Conservation (phyloP, 805 yeast species). For the Starmerella sp. region DNA sequence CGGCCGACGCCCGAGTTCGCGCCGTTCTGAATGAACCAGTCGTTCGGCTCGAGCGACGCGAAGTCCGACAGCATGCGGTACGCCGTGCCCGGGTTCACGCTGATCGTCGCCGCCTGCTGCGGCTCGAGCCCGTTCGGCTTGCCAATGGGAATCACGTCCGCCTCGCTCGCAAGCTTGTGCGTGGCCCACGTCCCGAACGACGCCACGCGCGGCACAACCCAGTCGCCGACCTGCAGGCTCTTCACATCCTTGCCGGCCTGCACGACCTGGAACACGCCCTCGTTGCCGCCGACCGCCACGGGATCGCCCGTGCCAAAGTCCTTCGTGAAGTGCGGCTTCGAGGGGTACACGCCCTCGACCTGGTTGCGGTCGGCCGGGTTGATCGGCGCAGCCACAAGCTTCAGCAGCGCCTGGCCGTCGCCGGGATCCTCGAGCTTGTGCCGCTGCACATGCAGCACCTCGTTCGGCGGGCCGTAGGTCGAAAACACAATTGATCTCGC, state of each 20-base stretch:
- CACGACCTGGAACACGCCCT: constrained; percentile 81
- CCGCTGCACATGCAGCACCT: constrained; percentile 31
- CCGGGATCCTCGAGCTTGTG: constrained; percentile 27
- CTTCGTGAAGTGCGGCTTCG: constrained; percentile 49
- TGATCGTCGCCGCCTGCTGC: constrained; percentile 63
- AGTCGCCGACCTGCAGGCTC: constrained; percentile 56
- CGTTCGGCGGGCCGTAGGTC: constrained; percentile 46
- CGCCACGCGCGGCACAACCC: constrained; percentile 69
- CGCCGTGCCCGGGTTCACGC: constrained; percentile 90
- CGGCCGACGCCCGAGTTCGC: constrained; percentile 94
- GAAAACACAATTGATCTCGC: constrained; percentile 47
- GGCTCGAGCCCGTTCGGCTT: constrained; percentile 32
- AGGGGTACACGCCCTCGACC: constrained; percentile 75
- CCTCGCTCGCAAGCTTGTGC: constrained; percentile 46
- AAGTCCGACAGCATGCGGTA: constrained; percentile 73
- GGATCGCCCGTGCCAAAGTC: constrained; percentile 46
- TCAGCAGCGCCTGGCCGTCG: constrained; percentile 41
- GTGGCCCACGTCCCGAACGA: constrained; percentile 93
- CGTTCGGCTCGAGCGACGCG: constrained; percentile 46
- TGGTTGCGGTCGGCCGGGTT: constrained; percentile 88
- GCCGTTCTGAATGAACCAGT: constrained; percentile 94
- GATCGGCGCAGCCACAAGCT: constrained; percentile 68
- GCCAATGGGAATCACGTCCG: constrained; percentile 48
- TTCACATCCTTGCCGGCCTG: constrained; percentile 32
- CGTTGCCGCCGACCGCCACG: constrained; percentile 83